Base-by-base conservation (phyloP, 108 stramenopile species). In the Nitzschia sp. region DNA sequence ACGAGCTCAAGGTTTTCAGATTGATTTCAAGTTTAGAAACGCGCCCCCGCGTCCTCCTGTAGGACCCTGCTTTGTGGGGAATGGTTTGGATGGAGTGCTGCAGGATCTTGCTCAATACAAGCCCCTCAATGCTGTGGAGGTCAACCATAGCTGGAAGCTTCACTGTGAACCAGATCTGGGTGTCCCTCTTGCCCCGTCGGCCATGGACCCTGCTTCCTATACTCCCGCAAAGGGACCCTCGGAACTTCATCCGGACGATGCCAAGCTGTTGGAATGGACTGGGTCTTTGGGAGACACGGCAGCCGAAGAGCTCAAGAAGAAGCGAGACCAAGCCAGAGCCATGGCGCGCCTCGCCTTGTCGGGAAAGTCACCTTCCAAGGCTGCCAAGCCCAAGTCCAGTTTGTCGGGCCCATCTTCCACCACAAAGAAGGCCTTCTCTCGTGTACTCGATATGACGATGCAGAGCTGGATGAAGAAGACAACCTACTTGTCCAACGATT, bases 21-120 rank as follows among this genome's bases (percentile, higher is more conserved):
- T 94, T 52, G 87, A 88, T 10, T 80, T 94, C 46, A 63, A 63
- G 7, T 94, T 94, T 75, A 78, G 93, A 3, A 94, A 94, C 69
- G 93, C 93, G 9, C 90, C 93, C 7, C 93, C 93, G 20, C 83
- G 93, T 43, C 93, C 93, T 8, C 93, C 93, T 20, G 93, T 94
- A 14, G 93, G 93, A 14, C 93, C 93, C 1, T 80, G 79, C 71
- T 94, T 94, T 75, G 88, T 94, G 6, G 93, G 93, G 0, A 62
- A 73, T 10, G 85, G 86, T 34, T 66, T 94, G 20, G 84, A 88
- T 41, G 93, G 84, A 10, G 85, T 88, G 9, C 55, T 94, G 42
- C 52, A 70, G 8, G 79, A 88, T 40, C 75, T 79, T 42, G 79
- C 83, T 71, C 75, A 78, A 50, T 94, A 94, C 84, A 82, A 81